Evolutionary conservation across 352 stramenopile species (phyloP).

Genomic region (Pythium dissotocum): DNA sequence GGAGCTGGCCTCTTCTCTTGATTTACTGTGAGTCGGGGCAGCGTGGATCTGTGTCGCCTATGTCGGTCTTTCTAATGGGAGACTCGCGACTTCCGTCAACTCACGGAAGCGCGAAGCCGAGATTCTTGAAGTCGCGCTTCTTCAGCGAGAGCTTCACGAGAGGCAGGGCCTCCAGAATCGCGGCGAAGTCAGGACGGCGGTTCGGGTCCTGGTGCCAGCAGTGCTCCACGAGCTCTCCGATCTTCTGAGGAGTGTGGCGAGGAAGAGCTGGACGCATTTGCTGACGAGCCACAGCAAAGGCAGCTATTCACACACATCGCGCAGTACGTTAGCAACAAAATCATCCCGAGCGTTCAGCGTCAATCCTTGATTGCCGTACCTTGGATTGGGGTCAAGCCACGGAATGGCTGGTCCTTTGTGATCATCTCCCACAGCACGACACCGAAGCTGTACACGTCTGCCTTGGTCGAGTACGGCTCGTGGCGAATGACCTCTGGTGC

Average conservation of each 20-base stretch:
- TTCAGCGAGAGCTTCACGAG: constrained; percentile 81
- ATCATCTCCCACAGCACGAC: constrained; percentile 89
- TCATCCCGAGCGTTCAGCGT: background rate
- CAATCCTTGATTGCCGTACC: constrained; percentile 31
- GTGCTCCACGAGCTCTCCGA: constrained; percentile 79
- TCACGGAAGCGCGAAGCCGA: constrained; percentile 61
- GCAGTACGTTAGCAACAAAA: constrained; percentile 15
- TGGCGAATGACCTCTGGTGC: constrained; percentile 93
- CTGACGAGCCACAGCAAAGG: constrained; percentile 83
- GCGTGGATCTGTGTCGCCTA: background rate
- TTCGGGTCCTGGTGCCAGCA: constrained; percentile 85
- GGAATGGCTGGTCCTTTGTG: constrained; percentile 83
- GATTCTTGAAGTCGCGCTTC: constrained; percentile 87
- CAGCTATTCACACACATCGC: constrained; percentile 34
- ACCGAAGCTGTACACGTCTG: constrained; percentile 95
- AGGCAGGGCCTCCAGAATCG: constrained; percentile 75
- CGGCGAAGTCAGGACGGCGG: constrained; percentile 70
- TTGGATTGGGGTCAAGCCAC: constrained; percentile 82
- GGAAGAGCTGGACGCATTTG: constrained; percentile 84
- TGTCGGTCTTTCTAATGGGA: background rate
- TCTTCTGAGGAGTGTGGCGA: constrained; percentile 79
- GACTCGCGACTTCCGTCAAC: background rate
- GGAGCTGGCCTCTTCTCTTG: background rate
- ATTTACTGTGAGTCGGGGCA: background rate
- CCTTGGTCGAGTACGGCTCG: constrained; percentile 93